Conservation (phyloP, 371 early-diverging fungal genomes). For the Mucor plumbeus region DNA sequence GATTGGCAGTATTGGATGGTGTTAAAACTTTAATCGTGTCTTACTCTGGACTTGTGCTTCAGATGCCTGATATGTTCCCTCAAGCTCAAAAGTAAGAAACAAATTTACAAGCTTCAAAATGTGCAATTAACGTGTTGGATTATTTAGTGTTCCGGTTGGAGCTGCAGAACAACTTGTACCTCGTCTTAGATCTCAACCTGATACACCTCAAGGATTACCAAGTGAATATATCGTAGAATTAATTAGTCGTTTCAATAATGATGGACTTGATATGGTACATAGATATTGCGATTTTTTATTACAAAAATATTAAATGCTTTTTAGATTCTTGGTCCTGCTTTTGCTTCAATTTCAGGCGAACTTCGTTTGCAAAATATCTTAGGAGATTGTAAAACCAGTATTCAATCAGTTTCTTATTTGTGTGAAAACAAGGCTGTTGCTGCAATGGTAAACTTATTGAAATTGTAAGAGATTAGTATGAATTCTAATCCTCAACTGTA, state of each 20-base stretch:
- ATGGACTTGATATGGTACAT: constrained; percentile 64
- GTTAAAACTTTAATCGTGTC: constrained; percentile 71
- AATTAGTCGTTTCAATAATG: constrained; percentile 57
- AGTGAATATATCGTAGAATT: constrained; percentile 58
- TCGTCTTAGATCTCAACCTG: constrained; percentile 53
- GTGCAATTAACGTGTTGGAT: constrained; percentile 20
- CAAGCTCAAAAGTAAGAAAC: constrained; percentile 63
- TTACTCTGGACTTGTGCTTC: constrained; percentile 84
- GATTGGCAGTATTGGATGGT: constrained; percentile 63
- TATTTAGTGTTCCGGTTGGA: constrained; percentile 37
- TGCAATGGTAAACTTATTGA: constrained; percentile 43
- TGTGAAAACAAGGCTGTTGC: constrained; percentile 62
- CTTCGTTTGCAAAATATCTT: constrained; percentile 54
- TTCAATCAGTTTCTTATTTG: constrained; percentile 52
- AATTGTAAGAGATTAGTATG: background rate
- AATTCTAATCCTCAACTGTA: constrained; percentile 9
- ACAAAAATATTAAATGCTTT: background rate
- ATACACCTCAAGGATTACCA: constrained; percentile 54
- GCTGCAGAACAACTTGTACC: constrained; percentile 51
- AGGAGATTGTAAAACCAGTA: constrained; percentile 60
- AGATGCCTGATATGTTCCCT: constrained; percentile 91
- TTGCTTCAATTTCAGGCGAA: constrained; percentile 50
- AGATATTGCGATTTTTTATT: background rate
- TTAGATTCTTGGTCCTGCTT: constrained; percentile 59
- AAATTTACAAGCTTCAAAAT: background rate